Percentiles rank a stretch among this genome's conserved stretches.
These are phyloP conservation scores for Bretschneidera sinensis DNA, from an alignment of 345 rosid genomes.

Conservation along the genomic window DNA sequence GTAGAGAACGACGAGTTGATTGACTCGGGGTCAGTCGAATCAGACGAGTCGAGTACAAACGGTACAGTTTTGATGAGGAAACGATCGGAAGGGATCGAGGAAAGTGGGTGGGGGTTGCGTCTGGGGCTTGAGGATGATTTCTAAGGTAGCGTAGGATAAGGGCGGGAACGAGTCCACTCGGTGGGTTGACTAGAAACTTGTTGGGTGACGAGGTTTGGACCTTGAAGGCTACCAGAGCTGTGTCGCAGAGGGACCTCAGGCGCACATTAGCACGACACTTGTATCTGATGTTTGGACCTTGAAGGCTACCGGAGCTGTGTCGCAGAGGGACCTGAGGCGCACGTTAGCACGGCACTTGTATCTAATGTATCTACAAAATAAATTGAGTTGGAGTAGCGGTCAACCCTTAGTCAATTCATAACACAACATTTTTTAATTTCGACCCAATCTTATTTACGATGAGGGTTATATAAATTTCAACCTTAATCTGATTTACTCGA, in stretches of 20 bases:
- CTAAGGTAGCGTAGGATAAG: slow-evolving; percentile 33
- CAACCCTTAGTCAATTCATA: no score
- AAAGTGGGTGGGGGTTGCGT: slow-evolving; percentile 38
- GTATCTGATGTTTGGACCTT: no score
- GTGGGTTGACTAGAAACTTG: slow-evolving; percentile 58
- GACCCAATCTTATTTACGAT: no score
- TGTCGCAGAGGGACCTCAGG: slow-evolving; percentile 39
- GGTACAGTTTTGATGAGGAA: slow-evolving; percentile 43
- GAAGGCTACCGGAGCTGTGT: slow-evolving; percentile 37
- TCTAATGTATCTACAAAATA: no score
- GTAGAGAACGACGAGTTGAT: slow-evolving; percentile 28
- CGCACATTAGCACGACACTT: slow-evolving; percentile 48
- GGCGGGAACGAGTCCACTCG: slow-evolving; percentile 48
- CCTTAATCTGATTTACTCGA: no score
- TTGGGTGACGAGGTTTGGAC: slow-evolving; percentile 61
- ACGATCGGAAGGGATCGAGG: slow-evolving; percentile 54
- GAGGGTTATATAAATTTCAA: no score
- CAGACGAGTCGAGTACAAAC: background rate
- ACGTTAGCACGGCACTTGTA: slow-evolving; percentile 50
- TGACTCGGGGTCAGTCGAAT: slow-evolving; percentile 12
- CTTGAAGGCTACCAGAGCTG: slow-evolving; percentile 45
- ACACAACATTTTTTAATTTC: no score
- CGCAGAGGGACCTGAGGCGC: slow-evolving; percentile 37
- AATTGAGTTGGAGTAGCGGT: no score
- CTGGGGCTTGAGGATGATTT: slow-evolving; percentile 54